Base-by-base conservation (phyloP, 2,329 filamentous ascomycete genomes). In the Macrophomina phaseolina region DNA sequence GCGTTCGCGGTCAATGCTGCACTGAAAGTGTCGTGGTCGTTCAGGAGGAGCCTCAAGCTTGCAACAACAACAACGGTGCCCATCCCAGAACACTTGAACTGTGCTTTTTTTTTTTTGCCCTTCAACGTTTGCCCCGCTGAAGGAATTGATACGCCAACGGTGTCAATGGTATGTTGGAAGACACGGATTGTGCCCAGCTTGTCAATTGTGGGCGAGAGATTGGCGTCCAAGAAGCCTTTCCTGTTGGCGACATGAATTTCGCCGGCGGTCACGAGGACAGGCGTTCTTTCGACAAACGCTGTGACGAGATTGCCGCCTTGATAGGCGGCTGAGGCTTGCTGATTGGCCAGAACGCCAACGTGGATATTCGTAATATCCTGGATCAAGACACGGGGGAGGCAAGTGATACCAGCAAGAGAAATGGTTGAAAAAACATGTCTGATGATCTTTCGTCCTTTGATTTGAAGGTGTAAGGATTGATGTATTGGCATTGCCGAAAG, bases 181-280 rank as follows among this genome's bases (percentile, higher is more conserved):
- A 72, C 69, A 11, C 63, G 60, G 11, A 62, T 67, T 11, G 70
- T 70, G 32, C 70, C 71, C 2, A 56, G 30, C n/a, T 67, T 66
- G 45, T 64, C 62, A 62, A 73, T 69, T 5, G 66, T 16, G 11
- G 67, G 51, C 4, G 66, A 51, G 2, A 73, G 66, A 38, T 70
- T 70, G 23, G 71, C 71, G 32, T 73, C 69, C 55, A 60, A 16
- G 48, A 42, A 70, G 52, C 71, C 71, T 64, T 71, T 70, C n/a
- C 71, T 68, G 53, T 73, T 72, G 45, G 45, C 58, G 32, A 49
- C 30, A 32, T 62, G 58, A 18, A 71, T 68, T 46, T 71, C 58
- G 48, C 69, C 69, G 48, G 71, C 70, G 14, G 70, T 70, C 9
- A 67, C 65, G 40, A 73, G 71, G 36, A 70, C 70, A 34, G 67